A percentile compares a stretch with the other conserved stretches of the same genome.
These are phyloP conservation scores for Pythium guiyangense DNA, from an alignment of 352 stramenopile genomes.

Conservation along the genomic window DNA sequence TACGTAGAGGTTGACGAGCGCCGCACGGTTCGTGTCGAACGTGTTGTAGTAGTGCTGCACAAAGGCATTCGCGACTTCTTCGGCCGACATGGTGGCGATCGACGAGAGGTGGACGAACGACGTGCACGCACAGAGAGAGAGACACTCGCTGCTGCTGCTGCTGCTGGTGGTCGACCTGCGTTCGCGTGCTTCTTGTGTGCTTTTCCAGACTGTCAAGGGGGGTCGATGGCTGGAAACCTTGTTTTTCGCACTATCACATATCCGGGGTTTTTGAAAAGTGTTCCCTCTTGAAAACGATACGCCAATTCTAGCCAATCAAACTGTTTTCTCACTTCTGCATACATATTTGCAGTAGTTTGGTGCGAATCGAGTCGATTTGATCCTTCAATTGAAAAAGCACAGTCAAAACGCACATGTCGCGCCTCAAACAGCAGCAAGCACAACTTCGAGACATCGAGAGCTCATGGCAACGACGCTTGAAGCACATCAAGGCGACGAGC, in stretches of 20 bases:
- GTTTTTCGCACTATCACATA: background rate
- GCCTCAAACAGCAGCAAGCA: too few species aligned
- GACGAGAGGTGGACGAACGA: too few species aligned
- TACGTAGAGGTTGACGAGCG: slow-evolving; percentile 76
- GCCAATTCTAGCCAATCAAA: background rate
- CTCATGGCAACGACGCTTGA: too few species aligned
- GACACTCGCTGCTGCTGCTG: too few species aligned
- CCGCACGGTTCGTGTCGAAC: slow-evolving; percentile 79
- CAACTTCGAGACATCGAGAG: too few species aligned
- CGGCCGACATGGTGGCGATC: slow-evolving; percentile 76
- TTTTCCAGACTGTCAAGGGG: background rate
- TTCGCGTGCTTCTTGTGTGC: background rate
- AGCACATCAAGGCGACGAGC: too few species aligned
- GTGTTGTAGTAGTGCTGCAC: slow-evolving; percentile 87
- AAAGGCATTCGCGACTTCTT: slow-evolving; percentile 83
- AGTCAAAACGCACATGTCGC: too few species aligned
- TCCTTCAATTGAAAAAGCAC: too few species aligned
- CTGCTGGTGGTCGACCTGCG: background rate
- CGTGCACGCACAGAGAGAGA: background rate
- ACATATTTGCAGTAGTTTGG: background rate
- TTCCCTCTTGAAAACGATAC: background rate
- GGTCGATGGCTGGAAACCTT: background rate
- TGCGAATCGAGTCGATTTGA: background rate
- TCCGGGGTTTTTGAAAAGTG: too few species aligned
- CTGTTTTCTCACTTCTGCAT: background rate